These are phyloP conservation scores for Auriscalpium orientale DNA, from an alignment of 768 basidiomycete genomes.

Conservation along the genomic window DNA sequence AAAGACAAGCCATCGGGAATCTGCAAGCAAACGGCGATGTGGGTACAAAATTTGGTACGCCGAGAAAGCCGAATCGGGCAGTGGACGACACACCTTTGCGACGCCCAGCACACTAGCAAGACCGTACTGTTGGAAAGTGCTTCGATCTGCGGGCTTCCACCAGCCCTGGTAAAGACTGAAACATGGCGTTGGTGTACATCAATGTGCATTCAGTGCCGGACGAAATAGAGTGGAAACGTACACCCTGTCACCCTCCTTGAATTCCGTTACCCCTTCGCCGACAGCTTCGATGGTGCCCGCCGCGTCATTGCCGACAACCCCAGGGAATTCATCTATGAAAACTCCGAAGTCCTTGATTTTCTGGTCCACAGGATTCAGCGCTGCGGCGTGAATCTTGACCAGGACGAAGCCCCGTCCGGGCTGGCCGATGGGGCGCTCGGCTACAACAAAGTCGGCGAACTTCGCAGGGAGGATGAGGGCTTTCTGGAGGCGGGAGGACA, in stretches of 20 bases:
- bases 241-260: constrained; percentile 23
- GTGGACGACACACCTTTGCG: constrained; percentile 15
- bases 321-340: constrained; percentile 16
- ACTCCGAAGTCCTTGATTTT: constrained; percentile 9
- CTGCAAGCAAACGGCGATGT: constrained; percentile 15
- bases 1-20: constrained; percentile 40
- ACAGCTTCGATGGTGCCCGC: constrained; percentile 21
- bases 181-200: neutral
- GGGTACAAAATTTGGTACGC: neutral
- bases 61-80: neutral
- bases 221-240: neutral
- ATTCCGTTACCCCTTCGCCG: constrained; percentile 19
- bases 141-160: neutral
- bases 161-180: constrained; percentile 6
- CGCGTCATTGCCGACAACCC: constrained; percentile 17
- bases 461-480: neutral
- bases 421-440: neutral
- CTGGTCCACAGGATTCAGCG: constrained; percentile 15
- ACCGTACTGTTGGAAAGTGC: constrained; percentile 16
- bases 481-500: constrained; percentile 2
- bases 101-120: constrained; percentile 11
- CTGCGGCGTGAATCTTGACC: constrained; percentile 12
- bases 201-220: neutral
- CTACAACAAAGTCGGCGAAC: neutral
- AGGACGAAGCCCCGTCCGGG: constrained; percentile 11